Base-by-base conservation (phyloP, 495 filamentous ascomycete species). In the Cercophora scortea region DNA sequence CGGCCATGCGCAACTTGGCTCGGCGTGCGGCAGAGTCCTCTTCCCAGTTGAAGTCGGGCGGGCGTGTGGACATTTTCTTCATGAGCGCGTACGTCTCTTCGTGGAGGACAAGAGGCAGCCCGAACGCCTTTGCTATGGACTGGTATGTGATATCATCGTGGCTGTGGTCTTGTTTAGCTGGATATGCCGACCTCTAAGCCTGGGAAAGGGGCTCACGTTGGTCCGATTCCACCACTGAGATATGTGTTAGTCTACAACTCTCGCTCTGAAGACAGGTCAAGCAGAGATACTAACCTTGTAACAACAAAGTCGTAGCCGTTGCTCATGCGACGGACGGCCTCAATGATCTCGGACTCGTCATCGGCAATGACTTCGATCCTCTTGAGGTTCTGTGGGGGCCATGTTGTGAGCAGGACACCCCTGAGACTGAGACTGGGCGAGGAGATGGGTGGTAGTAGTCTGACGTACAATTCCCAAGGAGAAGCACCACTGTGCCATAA, bases 91-190 rank as follows among this genome's bases (percentile, higher is more conserved):
- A 85, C 2, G 93, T 81, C 40, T 80, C 76, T 35, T 86, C 56
- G 72, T 98, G 89, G 13, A 95, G 75, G 51, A 81, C 75, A 0
- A 97, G 76, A 10, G 84, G 79, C 3, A 96, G 76, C 38, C 69
- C 65, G 66, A 96, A 98, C 18, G 90, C 93, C 56, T 89, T 88
- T 40, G 89, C 93, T 61, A 98, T 91, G 18, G 91, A 91, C 61
- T 83, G 71, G 75, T 98, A 98, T 38, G 93, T 97, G 56, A 98
- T 97, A 62, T 98, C 93, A 62, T 98, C 93, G 71, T 97, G 93
- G 50, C 86, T 93, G 59, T 55, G 53, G 13, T 3, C 13, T 25
- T 8, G n/a, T 18, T 57, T 39, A 56, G 47, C 47, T n/a, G 32
- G 4, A 42, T 32, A 32, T 16, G 11, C 48, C 12, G 2, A 43